These are phyloP conservation scores for Emergomyces orientalis DNA, from an alignment of 2,329 filamentous ascomycete species.

Conservation along the genomic window DNA sequence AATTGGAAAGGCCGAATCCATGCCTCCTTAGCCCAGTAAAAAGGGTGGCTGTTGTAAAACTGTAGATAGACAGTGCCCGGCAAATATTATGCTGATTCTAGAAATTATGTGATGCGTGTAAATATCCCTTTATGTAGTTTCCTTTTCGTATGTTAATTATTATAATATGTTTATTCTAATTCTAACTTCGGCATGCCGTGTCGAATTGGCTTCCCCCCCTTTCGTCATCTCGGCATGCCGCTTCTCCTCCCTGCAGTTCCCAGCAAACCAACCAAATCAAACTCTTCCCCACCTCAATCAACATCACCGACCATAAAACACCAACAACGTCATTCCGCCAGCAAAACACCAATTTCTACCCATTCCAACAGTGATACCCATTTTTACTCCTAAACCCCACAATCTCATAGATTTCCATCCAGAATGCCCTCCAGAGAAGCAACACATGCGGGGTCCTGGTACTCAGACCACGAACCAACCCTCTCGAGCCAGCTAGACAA, in stretches of 20 bases:
- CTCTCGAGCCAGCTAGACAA: conserved; percentile 62
- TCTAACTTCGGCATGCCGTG: not conserved
- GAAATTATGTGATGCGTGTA: no score
- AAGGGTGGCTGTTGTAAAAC: no score
- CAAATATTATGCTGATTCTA: no score
- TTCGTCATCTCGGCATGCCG: not conserved
- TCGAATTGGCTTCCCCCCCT: not conserved
- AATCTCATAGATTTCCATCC: not conserved
- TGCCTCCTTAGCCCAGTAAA: no score
- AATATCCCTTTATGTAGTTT: no score
- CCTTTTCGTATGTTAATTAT: no score
- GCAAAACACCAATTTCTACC: not conserved
- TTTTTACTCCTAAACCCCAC: not conserved
- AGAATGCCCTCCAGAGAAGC: conserved; percentile 45
- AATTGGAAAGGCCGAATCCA: no score
- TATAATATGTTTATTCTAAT: no score
- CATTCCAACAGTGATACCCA: not conserved
- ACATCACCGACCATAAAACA: no score
- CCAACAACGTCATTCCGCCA: not conserved
- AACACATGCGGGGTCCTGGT: conserved; percentile 83
- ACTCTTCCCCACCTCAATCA: not conserved
- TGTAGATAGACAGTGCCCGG: no score
- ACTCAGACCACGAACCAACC: conserved; percentile 51
- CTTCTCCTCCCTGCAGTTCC: no score
- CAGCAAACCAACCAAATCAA: no score